Conservation (phyloP, 2,329 filamentous ascomycete genomes). For the Sclerotinia trifoliorum region DNA sequence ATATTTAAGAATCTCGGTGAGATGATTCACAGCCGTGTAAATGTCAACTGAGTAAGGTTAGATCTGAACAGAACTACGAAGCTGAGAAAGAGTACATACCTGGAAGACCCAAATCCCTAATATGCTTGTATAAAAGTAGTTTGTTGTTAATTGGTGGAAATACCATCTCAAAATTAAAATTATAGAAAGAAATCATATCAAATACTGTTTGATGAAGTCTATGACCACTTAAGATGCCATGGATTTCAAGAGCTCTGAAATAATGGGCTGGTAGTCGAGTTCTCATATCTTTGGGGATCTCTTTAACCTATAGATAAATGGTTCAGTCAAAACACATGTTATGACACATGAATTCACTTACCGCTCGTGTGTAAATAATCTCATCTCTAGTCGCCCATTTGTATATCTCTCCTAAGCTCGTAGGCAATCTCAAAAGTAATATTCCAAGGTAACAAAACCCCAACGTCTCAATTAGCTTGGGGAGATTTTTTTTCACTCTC, state of each 20-base stretch:
- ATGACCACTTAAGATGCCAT: constrained; percentile 48
- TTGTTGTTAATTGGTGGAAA: constrained; percentile 73
- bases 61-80: constrained; percentile 23
- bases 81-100: constrained; percentile 48
- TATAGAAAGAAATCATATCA: constrained; percentile 62
- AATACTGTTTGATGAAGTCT: constrained; percentile 64
- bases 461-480: constrained; percentile 71
- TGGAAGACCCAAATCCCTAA: constrained; percentile 72
- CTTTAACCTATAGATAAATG: constrained; percentile 48
- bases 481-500: constrained; percentile 45
- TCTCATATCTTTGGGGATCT: constrained; percentile 63
- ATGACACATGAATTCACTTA: constrained; percentile 41
- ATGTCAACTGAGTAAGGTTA: constrained; percentile 56
- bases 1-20: constrained; percentile 47
- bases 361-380: constrained; percentile 70
- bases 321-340: background rate
- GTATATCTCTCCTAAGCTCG: constrained; percentile 71
- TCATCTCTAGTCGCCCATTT: constrained; percentile 66
- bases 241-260: constrained; percentile 56
- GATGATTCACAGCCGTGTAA: constrained; percentile 56
- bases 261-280: constrained; percentile 62
- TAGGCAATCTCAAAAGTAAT: constrained; percentile 71
- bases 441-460: constrained; percentile 77
- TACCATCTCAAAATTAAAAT: constrained; percentile 64
- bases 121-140: constrained; percentile 65